Percentiles rank a stretch among this genome's conserved stretches.
These are phyloP conservation scores for Bombardia bombarda DNA, from an alignment of 495 filamentous ascomycete species.

Conservation along the genomic window DNA sequence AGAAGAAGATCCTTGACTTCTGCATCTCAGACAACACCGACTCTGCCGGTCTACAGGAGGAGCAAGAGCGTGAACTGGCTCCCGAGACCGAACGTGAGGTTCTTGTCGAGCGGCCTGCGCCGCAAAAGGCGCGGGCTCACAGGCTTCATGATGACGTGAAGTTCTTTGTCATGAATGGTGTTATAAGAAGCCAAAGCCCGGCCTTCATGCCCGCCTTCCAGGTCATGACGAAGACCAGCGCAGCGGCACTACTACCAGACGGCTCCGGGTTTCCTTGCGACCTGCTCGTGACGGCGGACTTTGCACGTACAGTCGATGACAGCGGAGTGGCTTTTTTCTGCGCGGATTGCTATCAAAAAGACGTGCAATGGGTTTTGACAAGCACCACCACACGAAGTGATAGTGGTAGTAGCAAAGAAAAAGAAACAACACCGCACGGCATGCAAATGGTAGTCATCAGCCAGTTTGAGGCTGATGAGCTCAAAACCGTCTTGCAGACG, in stretches of 20 bases:
- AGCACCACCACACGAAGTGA: conserved; percentile 1
- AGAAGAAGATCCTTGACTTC: background rate
- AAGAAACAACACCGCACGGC: too few species aligned
- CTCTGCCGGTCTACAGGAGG: conserved; percentile 44
- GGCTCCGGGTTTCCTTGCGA: conserved; percentile 26
- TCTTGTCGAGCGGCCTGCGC: conserved; percentile 42
- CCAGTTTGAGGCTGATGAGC: conserved; percentile 50
- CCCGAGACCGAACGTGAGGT: conserved; percentile 55
- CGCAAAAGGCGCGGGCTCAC: conserved; percentile 30
- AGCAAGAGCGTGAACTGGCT: conserved; percentile 62
- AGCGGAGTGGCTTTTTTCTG: conserved; percentile 1
- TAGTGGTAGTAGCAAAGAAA: too few species aligned
- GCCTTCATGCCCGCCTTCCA: conserved; percentile 44
- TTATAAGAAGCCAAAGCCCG: conserved; percentile 5
- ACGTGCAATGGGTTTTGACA: conserved; percentile 53
- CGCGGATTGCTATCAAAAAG: conserved; percentile 47
- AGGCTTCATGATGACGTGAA: conserved; percentile 37
- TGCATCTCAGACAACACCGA: background rate
- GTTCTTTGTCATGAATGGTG: conserved; percentile 12
- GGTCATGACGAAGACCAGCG: conserved; percentile 23
- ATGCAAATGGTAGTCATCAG: conserved; percentile 48
- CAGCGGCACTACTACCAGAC: conserved; percentile 14
- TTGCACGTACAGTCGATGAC: conserved; percentile 37
- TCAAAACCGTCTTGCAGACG: conserved; percentile 31
- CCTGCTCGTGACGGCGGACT: conserved; percentile 50